Evolutionary conservation across 208 protist genomes (phyloP), one percentile per base, ranked within the genome.

Genomic region (Novymonas esmeraldas): DNA sequence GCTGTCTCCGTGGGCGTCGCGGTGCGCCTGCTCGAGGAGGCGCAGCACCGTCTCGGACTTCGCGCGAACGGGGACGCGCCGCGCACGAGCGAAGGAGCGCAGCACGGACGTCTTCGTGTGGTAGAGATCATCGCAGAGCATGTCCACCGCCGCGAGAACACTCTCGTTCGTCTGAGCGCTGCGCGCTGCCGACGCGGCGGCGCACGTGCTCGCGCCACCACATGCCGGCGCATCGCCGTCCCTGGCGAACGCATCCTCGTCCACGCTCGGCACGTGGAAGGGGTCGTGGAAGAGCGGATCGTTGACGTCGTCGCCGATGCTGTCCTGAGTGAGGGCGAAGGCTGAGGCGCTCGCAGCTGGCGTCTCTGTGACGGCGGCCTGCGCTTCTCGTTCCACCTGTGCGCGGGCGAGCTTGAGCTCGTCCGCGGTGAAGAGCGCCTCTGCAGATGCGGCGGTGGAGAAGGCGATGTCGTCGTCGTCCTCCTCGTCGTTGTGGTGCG

Each of bases 101-200:
- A 96, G 65, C 9, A 96, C 92, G 33, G 89, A 81, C 7, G 83
- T 91, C 56, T 95, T 94, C 64, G 89, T 95, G 55, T 86, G 87
- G 46, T 92, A 95, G 45, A 96, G 68, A 58, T 96, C 92, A 61
- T 96, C 92, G 60, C 88, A 95, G 26, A 96, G 79, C 64, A 94
- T 77, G 61, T 96, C 92, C 46, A 95, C 82, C 7, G 80, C 64
- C 22, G 76, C 75, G 3, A 96, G 79, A 0, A 96, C 77, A 24
- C 46, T 58, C 58, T 93, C 85, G 50, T 77, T 74, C 45, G 60
- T 28, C 55, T 66, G 13, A 7, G 44, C n/a, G 45, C 46, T n/a
- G n/a, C n/a, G n/a, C n/a, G n/a, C n/a, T n/a, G n/a, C n/a, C n/a
- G n/a, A n/a, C 33, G 57, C n/a, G 33, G 11, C 36, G 26, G 44